Evolutionary conservation across 2,329 filamentous ascomycete genomes (phyloP), one percentile per base, ranked within the genome.

Genomic region (Pyrenophora tritici-repentis): DNA sequence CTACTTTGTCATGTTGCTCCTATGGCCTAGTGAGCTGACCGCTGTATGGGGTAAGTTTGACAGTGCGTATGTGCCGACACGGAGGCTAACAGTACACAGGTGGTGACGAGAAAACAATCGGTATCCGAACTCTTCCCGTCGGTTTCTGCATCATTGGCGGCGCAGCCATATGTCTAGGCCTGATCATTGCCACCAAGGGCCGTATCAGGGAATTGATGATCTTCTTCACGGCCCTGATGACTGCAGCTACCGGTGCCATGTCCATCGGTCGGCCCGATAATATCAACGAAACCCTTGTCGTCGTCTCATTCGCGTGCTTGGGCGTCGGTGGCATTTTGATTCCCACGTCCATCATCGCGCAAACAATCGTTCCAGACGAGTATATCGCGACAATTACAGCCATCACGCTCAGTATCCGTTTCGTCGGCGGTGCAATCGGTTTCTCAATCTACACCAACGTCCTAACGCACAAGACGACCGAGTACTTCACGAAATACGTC

Each of bases 311-410:
- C 4, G 84, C 85, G 1, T 82, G 83, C 4, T 68, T 88, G 2
- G 86, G 86, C 6, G 83, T 88, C 4, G 86, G 86, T 6, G 86
- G 84, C 1, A 86, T 89, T 42, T 82, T 88, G 13, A 83, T 89
- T 4, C 86, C 86, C 0, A 82, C 83, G 1, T 85, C 83, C 1
- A 86, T 88, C 58, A 86, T 89, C 50, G 83, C 84, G 6, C 86
- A 84, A 8, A 88, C 89, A 60, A 84, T 88, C 58, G 88, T 85
- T 54, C 86, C 86, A 0, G 83, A 86, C 63, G 86, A 89, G 47
- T 77, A 89, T 5, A 89, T 90, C 56, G 86, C 85, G 6, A 89
- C 86, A 2, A 79, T 88, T 38, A 82, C 86, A 1, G 85, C 87
- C 5, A 75, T 90, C 17, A 88, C 86, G 0, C 80, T 89, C 32